Evolutionary conservation across 768 basidiomycete genomes (phyloP), one percentile per base, ranked within the genome.

Genomic region (Lactifluus hygrophoroides): DNA sequence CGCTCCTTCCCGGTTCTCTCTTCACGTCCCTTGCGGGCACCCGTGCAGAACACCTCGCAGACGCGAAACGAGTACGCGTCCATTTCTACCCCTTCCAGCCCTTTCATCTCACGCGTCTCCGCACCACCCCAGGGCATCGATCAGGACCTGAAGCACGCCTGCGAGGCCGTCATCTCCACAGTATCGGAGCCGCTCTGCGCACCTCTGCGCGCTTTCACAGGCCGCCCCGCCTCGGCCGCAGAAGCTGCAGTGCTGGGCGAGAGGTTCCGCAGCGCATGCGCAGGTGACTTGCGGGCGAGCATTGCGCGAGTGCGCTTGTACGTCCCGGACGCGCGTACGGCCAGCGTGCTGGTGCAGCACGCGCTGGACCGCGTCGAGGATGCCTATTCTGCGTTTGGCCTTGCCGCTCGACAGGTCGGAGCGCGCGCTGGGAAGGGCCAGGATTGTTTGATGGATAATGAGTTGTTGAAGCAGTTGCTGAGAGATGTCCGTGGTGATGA

Each of bases 301-400:
- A 77, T 86, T 17, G 76, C 70, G 7, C 77, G 83, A 54, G 71
- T 96, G 68, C 75, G 79, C 66, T 65, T 90, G 57, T 98, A 94
- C 69, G 77, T 99, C 8, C 84, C 86, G 65, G 88, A 94, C 65
- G 81, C 82, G 56, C 75, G 84, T 57, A 92, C 92, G 5, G 88
- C 88, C 32, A 75, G 75, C 2, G 86, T 97, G 8, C 74, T 98
- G 53, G 71, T 96, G 28, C 79, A 80, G 30, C 92, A 94, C 62
- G 77, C 89, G 25, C 76, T 84, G 69, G 88, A 87, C 45, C 80
- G 84, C 32, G 78, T 96, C 17, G 78, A 83, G 62, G 84, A 88
- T 51, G 80, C 80, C 34, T 96, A 94, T 71, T 76, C 78, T 65
- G 76, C 77, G 25, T 96, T 91, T 74, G 73, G 83, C 64, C 84